Conservation (phyloP, 2,329 filamentous ascomycete species). For the Arthroderma uncinatum region DNA sequence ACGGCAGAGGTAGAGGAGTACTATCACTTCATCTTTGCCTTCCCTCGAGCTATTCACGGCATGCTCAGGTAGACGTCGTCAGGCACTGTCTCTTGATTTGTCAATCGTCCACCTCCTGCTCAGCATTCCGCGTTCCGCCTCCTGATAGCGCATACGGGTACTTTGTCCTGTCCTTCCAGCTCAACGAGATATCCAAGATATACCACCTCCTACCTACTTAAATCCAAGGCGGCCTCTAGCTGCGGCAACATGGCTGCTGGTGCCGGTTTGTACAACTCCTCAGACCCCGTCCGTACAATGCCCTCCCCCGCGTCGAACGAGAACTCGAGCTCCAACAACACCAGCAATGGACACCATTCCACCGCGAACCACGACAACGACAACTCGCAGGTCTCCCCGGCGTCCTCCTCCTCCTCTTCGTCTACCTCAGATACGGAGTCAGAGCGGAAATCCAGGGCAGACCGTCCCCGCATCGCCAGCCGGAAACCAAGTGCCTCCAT, state of each 20-base stretch:
- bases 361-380: not conserved
- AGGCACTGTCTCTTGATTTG: no score
- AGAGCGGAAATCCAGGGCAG: constrained; percentile 35
- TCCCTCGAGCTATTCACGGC: no score
- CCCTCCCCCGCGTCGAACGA: constrained; percentile 27
- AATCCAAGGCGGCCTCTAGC: no score
- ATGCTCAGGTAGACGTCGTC: no score
- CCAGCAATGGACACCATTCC: not conserved
- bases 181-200: no score
- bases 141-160: no score
- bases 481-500: constrained; percentile 74
- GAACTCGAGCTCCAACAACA: constrained; percentile 13
- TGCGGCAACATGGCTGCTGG: constrained; percentile 25
- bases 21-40: no score
- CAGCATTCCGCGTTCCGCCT: no score
- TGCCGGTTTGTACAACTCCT: constrained; percentile 26
- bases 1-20: not conserved
- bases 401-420: constrained; percentile 38
- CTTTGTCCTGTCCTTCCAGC: no score
- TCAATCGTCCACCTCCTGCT: no score
- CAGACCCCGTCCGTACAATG: constrained; percentile 30
- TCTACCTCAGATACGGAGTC: constrained; percentile 39
- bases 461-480: constrained; percentile 57
- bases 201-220: not conserved
- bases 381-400: constrained; percentile 21